Evolutionary conservation across 2,329 filamentous ascomycete species (phyloP).

Genomic region (Ascosphaera aggregata): DNA sequence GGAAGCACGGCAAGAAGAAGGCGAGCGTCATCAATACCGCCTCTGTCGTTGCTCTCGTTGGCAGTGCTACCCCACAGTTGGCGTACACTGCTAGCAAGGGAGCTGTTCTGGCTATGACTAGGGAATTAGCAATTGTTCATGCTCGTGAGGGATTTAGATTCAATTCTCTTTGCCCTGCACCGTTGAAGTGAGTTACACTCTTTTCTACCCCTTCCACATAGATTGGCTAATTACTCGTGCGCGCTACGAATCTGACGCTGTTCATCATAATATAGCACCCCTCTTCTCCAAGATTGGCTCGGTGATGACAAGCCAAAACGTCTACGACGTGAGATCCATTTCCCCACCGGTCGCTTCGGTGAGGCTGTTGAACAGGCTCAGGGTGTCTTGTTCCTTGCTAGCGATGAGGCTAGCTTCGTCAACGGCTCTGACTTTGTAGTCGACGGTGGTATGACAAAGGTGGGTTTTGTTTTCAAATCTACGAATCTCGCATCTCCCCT

Average conservation of each 20-base stretch:
- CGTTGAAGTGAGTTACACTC: conserved; percentile 38
- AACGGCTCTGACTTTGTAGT: conserved; percentile 86
- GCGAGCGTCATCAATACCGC: conserved; percentile 84
- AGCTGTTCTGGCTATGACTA: conserved; percentile 70
- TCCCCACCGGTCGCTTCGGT: conserved; percentile 69
- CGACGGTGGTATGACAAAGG: conserved; percentile 84
- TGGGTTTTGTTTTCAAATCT: conserved; percentile 7
- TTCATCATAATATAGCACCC: conserved; percentile 31
- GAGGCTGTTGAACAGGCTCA: conserved; percentile 89
- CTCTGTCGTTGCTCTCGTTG: conserved; percentile 68
- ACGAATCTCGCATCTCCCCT: background rate
- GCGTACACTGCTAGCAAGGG: conserved; percentile 92
- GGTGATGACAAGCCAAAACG: conserved; percentile 70
- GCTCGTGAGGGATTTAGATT: conserved; percentile 76
- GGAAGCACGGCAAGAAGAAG: conserved; percentile 53
- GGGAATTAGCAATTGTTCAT: conserved; percentile 79
- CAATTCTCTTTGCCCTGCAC: conserved; percentile 75
- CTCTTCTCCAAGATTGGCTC: conserved; percentile 79
- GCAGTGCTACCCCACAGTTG: conserved; percentile 67
- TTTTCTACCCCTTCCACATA: background rate
- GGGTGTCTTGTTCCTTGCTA: conserved; percentile 67
- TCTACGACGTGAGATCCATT: conserved; percentile 63
- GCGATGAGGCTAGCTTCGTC: conserved; percentile 73
- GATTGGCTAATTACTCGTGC: background rate
- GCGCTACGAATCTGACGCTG: background rate